Conservation (phyloP, 2,329 filamentous ascomycete genomes). For the Alternaria burnsii region DNA sequence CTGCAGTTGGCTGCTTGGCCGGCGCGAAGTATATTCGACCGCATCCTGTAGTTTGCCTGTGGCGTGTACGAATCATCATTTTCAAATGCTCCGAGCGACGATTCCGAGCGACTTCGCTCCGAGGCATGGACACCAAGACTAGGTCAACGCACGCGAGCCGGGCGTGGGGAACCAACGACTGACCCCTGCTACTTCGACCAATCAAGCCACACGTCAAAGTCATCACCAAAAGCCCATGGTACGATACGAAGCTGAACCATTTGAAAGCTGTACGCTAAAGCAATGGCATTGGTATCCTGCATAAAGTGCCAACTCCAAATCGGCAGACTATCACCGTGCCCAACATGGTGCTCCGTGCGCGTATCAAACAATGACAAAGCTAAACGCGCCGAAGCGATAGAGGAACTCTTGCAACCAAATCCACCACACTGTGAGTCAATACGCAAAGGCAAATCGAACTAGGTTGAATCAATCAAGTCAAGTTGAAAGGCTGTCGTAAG, state of each 20-base stretch:
- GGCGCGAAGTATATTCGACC: constrained; percentile 44
- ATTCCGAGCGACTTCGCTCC: constrained; percentile 39
- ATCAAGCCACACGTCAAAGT: constrained; percentile 26
- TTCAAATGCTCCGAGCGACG: background rate
- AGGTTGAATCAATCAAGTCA: constrained; percentile 20
- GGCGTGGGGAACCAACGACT: constrained; percentile 25
- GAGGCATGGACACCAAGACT: constrained; percentile 2
- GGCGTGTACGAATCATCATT: constrained; percentile 14
- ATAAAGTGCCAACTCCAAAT: constrained; percentile 11
- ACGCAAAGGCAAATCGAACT: constrained; percentile 10
- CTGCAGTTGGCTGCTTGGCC: constrained; percentile 44
- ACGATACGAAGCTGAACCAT: background rate
- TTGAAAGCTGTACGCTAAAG: constrained; percentile 1
- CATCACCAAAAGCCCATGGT: constrained; percentile 7
- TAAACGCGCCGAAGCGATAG: constrained; percentile 14
- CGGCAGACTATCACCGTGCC: constrained; percentile 5
- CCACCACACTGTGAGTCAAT: constrained; percentile 5
- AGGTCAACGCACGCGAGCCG: constrained; percentile 18
- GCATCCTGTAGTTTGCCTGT: constrained; percentile 41
- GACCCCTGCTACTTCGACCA: constrained; percentile 28
- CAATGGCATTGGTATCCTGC: constrained; percentile 18
- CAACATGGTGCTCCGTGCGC: background rate
- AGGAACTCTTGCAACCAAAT: constrained; percentile 5
- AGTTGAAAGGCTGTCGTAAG: constrained; percentile 22
- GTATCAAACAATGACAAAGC: background rate